Evolutionary conservation across 257 asterid species (phyloP), one percentile per base, ranked within the genome.

Genomic region (Fraxinus anomala): DNA sequence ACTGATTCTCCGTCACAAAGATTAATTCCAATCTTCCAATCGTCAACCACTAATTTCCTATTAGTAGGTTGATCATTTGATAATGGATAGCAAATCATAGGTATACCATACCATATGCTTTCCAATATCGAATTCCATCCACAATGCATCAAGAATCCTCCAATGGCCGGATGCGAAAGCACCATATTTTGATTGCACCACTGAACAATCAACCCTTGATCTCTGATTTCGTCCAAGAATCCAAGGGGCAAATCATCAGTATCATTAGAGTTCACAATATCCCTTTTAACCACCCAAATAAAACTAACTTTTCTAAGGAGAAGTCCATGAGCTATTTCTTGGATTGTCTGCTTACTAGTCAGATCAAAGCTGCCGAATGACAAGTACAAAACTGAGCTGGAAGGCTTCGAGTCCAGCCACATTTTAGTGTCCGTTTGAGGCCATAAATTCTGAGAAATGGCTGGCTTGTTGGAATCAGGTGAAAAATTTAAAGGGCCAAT

Each of bases 121-220:
- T 89, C 94, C 65, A 87, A 0, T 28, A 79, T 76, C 1, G 93
- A 89, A 42, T 89, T 89, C 93, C 94, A 89, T 21, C 89, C 93
- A 34, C 89, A 82, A 1, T 89, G 93, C 1, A 91, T 87, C 72
- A 89, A 40, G 54, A 87, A 89, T 5, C 94, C 91, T 51, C 90
- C 90, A 0, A 87, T 68, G 0, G 86, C 83, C 0, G 68, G 74
- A 42, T 82, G 49, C 0, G 88, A 86, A n/a, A 89, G 79, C 70
- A 87, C 79, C 68, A 0, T 66, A 7, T 74, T 80, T 73, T 89
- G 94, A 59, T 76, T 10, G 31, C 91, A 89, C 93, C 93, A 89
- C 2, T 86, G 59, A 31, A 87, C 47, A 1, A 87, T 37, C 66
- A 89, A 21, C 65, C 94, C 91, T 30, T 68, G 81, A 0, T 72